Evolutionary conservation across 352 stramenopile genomes (phyloP).

Genomic region (Phytopythium mirpurense): DNA sequence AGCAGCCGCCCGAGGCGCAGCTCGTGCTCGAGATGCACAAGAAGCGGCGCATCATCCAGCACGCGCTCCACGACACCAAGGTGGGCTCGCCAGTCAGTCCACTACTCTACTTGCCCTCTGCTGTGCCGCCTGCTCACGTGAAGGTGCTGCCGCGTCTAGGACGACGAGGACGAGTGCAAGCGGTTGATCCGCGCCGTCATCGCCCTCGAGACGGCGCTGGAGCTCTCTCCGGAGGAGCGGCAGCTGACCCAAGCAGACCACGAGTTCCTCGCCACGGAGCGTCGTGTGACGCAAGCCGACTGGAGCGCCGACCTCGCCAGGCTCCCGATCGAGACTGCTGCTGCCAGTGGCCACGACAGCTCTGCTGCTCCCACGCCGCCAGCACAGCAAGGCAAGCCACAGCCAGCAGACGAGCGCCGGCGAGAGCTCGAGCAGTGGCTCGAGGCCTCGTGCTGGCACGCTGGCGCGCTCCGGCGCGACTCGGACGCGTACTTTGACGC

Average conservation of each 20-base stretch:
- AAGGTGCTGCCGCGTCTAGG: constrained; percentile 7
- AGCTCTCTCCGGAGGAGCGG: constrained; percentile 30
- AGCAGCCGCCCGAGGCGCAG: constrained; percentile 28
- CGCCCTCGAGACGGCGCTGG: constrained; percentile 25
- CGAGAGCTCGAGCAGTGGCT: neutral
- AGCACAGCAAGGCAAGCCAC: neutral
- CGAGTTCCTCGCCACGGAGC: constrained; percentile 29
- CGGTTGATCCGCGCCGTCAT: constrained; percentile 37
- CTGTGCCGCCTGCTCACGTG: neutral
- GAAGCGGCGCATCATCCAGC: constrained; percentile 60
- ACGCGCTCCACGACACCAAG: constrained; percentile 38
- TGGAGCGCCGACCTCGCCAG: constrained; percentile 39
- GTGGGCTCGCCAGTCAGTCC: constrained; percentile 7
- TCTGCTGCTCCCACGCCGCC: neutral
- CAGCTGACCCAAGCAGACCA: constrained; percentile 27
- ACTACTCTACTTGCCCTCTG: neutral
- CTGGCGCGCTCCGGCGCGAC: constrained; percentile 27
- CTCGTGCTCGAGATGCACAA: constrained; percentile 66
- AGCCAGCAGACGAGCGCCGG: neutral
- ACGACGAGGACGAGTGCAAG: constrained; percentile 42
- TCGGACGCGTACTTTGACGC: constrained; percentile 40
- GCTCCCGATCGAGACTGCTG: neutral
- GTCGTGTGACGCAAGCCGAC: constrained; percentile 24
- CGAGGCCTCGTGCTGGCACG: neutral
- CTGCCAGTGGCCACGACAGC: neutral